These are phyloP conservation scores for Gossypium davidsonii DNA, from an alignment of 441 rosid species.

Conservation along the genomic window DNA sequence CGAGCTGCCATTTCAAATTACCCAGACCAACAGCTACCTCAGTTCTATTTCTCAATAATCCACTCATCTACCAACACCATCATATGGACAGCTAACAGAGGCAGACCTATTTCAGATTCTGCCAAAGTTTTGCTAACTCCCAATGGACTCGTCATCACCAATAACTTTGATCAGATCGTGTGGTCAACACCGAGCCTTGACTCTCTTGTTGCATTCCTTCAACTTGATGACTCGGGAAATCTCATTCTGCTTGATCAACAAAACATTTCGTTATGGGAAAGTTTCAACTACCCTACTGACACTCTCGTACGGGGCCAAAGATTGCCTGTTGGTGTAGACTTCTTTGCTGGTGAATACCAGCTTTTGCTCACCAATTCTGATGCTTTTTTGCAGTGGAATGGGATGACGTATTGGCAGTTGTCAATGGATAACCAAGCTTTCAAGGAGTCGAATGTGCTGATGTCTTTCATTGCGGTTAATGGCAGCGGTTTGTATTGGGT, in stretches of 20 bases:
- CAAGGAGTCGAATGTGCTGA: slow-evolving; percentile 28
- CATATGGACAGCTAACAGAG: slow-evolving; percentile 76
- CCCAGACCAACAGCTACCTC: slow-evolving; percentile 21
- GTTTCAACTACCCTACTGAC: slow-evolving; percentile 62
- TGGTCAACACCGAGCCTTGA: slow-evolving; percentile 55
- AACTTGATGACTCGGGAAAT: slow-evolving; percentile 62
- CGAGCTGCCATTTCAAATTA: slow-evolving; percentile 54
- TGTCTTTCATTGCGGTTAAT: slow-evolving; percentile 49
- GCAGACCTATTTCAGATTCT: slow-evolving; percentile 47
- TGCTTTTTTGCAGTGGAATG: slow-evolving; percentile 51
- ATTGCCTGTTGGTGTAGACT: slow-evolving; percentile 30
- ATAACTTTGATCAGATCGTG: slow-evolving; percentile 27
- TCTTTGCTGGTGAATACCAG: slow-evolving; percentile 53
- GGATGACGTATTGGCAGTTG: slow-evolving; percentile 60
- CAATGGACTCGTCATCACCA: slow-evolving; percentile 47
- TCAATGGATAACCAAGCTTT: slow-evolving; percentile 48
- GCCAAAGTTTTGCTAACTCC: slow-evolving; percentile 48
- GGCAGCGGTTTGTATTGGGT: slow-evolving; percentile 48
- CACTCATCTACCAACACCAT: slow-evolving; percentile 49
- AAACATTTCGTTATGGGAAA: slow-evolving; percentile 68
- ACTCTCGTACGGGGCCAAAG: slow-evolving; percentile 63
- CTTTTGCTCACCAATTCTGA: slow-evolving; percentile 37
- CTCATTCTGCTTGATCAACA: slow-evolving; percentile 49
- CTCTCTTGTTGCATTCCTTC: slow-evolving; percentile 29
- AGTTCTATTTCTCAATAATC: slow-evolving; percentile 58